Evolutionary conservation across 2,329 filamentous ascomycete species (phyloP), one percentile per base, ranked within the genome.

Genomic region (Apiospora sp.): DNA sequence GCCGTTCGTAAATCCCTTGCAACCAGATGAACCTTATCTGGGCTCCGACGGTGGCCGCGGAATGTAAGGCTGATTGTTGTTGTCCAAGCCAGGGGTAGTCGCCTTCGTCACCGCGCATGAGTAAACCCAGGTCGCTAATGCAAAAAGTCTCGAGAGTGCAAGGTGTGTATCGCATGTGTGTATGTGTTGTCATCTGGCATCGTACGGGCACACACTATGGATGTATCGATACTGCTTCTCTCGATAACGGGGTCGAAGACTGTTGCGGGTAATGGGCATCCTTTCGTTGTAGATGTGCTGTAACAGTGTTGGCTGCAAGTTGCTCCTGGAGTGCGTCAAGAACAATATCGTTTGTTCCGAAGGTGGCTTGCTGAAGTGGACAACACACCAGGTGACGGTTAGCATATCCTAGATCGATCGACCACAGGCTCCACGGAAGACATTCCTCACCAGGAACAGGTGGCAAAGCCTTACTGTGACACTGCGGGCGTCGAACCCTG

Each of bases 361-460:
- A 77, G 77, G 67, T 79, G 78, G 79, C 77, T 79, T 79, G 77
- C 75, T 78, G 76, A 75, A 74, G 75, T 77, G 77, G 77, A 77
- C 77, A 76, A 71, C 71, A 73, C 70, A 71, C 69, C 69, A 74
- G 69, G 73, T 61, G 64, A 41, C 48, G 74, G 71, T 72, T 48
- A 71, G 75, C 67, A 70, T 75, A 73, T 73, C 72, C 74, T 75
- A 74, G 76, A 77, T 76, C 75, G 76, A 77, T 76, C 75, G 77
- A 75, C 75, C 74, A 71, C 74, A 73, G 74, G 72, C 75, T 72
- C 58, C 58, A 41, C 58, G 58, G 58, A 64, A 64, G 30, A 22
- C 3, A 14, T 41, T 64, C 19, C 58, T 64, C 22, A 14, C 58
- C 34, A 64, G 8, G 8, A 22, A 6, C 10, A 41, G 34, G 58